These are phyloP conservation scores for Kurtzmaniella quercitrusa DNA, from an alignment of 1,139 yeast species.

Conservation along the genomic window DNA sequence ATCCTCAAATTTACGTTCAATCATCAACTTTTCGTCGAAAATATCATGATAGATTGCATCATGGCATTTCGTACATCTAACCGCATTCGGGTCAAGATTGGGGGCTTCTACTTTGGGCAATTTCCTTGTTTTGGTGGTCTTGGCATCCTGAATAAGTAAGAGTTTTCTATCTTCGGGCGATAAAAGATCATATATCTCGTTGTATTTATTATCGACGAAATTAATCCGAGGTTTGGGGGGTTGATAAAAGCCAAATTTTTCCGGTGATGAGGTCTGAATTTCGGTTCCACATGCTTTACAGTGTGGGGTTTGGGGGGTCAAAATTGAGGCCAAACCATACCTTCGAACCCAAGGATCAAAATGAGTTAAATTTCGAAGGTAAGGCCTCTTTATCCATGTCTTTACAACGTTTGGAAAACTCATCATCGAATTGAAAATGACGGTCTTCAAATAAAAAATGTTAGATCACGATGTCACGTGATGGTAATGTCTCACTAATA, in stretches of 20 bases:
- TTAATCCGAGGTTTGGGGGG: conserved; percentile 11
- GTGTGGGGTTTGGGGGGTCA: conserved; percentile 10
- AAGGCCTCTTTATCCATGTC: not conserved
- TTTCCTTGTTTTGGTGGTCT: not conserved
- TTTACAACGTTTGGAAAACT: not conserved
- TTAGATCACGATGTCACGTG: not conserved
- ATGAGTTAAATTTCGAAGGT: not conserved
- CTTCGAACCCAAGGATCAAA: not conserved
- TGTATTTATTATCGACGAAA: conserved; percentile 21
- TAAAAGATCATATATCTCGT: conserved; percentile 15
- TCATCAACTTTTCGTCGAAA: not conserved
- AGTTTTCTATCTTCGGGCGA: conserved; percentile 23
- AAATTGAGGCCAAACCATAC: conserved; percentile 9
- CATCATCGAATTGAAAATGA: not conserved
- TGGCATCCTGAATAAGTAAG: conserved; percentile 15
- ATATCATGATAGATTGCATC: conserved; percentile 1
- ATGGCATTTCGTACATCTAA: not conserved
- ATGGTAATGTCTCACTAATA: not conserved
- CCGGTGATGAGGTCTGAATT: conserved; percentile 36
- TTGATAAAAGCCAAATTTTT: conserved; percentile 39
- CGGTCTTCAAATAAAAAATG: not conserved
- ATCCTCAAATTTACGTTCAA: not conserved
- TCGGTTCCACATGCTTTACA: conserved; percentile 50
- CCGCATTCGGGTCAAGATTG: not conserved
- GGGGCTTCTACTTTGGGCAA: conserved; percentile 1